These are phyloP conservation scores for Aspergillus conjunctus DNA, from an alignment of 495 filamentous ascomycete genomes.

Conservation along the genomic window DNA sequence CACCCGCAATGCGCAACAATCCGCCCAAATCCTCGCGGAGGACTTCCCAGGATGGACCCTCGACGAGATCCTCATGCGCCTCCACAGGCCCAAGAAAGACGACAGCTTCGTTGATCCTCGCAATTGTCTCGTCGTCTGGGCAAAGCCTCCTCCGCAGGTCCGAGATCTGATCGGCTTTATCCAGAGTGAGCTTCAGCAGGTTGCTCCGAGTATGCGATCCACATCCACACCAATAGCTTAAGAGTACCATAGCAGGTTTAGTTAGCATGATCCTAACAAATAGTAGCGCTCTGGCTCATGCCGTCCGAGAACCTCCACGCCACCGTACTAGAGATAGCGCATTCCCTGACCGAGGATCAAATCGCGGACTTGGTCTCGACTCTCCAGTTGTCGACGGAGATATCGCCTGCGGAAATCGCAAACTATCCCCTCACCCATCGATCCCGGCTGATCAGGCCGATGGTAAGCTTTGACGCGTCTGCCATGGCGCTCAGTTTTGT, in stretches of 20 bases:
- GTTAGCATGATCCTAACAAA: not conserved
- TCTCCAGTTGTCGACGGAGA: conserved; percentile 47
- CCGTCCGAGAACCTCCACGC: conserved; percentile 75
- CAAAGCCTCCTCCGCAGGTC: conserved; percentile 68
- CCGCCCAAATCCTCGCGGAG: conserved; percentile 61
- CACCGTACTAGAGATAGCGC: conserved; percentile 79
- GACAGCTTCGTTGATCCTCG: conserved; percentile 69
- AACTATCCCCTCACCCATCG: conserved; percentile 63
- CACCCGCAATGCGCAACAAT: conserved; percentile 71
- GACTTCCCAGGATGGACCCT: conserved; percentile 68
- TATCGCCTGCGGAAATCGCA: conserved; percentile 51
- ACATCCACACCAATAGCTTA: not conserved
- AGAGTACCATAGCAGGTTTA: too few relatives aligned
- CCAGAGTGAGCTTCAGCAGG: conserved; percentile 60
- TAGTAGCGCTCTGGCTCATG: conserved; percentile 70
- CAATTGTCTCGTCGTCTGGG: conserved; percentile 85
- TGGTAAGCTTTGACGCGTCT: conserved; percentile 78
- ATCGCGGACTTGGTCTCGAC: conserved; percentile 59
- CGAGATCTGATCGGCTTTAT: conserved; percentile 61
- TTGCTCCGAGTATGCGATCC: conserved; percentile 61
- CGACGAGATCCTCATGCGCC: conserved; percentile 68
- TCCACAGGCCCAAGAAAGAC: conserved; percentile 62
- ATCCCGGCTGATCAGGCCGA: conserved; percentile 74
- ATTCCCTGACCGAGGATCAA: conserved; percentile 62
- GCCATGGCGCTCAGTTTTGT: conserved; percentile 85